Conservation (phyloP, 306 rosid species). For the Trifolium subterraneum region DNA sequence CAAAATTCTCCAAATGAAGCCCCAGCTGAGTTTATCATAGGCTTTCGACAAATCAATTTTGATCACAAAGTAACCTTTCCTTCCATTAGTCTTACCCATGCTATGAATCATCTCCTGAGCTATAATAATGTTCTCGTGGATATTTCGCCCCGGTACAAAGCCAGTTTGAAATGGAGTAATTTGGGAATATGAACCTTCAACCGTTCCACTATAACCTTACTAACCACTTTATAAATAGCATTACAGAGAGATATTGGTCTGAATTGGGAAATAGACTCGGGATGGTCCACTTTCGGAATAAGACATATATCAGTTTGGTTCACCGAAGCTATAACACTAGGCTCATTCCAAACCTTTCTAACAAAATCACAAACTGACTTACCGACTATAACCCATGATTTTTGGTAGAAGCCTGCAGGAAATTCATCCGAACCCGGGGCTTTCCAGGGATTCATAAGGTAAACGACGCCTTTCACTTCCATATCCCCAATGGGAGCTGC, state of each 20-base stretch:
- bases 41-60: background rate
- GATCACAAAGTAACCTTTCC: background rate
- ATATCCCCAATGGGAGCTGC: too few relatives aligned
- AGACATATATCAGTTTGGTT: too few relatives aligned
- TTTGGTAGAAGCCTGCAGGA: background rate
- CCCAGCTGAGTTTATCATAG: background rate
- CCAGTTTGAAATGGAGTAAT: background rate
- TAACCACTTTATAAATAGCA: too few relatives aligned
- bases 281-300: too few relatives aligned
- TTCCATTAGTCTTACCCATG: background rate
- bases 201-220: too few relatives aligned
- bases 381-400: background rate
- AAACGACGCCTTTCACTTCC: too few relatives aligned
- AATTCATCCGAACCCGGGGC: background rate
- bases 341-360: background rate
- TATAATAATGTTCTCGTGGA: background rate
- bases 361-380: background rate
- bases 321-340: background rate
- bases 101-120: background rate
- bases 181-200: too few relatives aligned
- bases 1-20: too few relatives aligned
- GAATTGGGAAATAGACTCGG: too few relatives aligned
- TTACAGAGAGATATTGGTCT: too few relatives aligned
- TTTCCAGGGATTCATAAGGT: background rate
- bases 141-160: too few relatives aligned